Conservation (phyloP, 805 yeast genomes). For the Metschnikowia picachoensis region DNA sequence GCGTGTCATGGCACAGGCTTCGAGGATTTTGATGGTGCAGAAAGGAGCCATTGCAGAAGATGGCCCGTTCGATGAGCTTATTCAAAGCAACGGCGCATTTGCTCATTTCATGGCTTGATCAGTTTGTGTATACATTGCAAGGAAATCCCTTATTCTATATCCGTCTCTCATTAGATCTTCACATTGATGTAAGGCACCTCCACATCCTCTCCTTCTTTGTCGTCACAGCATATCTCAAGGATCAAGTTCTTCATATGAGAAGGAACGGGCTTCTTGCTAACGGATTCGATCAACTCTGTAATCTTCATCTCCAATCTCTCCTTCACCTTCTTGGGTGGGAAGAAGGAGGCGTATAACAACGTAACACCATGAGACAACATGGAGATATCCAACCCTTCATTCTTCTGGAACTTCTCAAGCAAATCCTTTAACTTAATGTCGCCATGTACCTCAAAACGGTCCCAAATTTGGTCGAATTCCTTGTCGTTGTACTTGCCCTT, state of each 20-base stretch:
- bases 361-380: conserved; percentile 93
- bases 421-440: conserved; percentile 73
- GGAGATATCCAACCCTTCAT: conserved; percentile 82
- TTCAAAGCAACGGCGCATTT: conserved; percentile 23
- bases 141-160: too few relatives aligned
- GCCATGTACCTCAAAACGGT: conserved; percentile 78
- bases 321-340: conserved; percentile 84
- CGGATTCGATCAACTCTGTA: conserved; percentile 75
- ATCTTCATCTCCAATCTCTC: conserved; percentile 68
- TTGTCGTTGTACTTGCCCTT: conserved; percentile 77
- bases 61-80: conserved; percentile 36
- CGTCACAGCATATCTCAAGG: conserved; percentile 90
- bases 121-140: too few relatives aligned
- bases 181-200: conserved; percentile 87
- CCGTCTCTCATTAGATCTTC: conserved; percentile 21
- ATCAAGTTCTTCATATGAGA: conserved; percentile 71
- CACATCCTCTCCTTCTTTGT: conserved; percentile 88
- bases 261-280: conserved; percentile 79
- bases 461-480: conserved; percentile 89
- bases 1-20: conserved; percentile 60
- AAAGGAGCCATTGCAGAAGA: conserved; percentile 47
- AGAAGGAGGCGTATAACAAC: conserved; percentile 85
- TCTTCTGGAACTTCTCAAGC: conserved; percentile 67
- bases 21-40: conserved; percentile 45
- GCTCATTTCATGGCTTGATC: conserved; percentile 7